Evolutionary conservation across 1,139 yeast genomes (phyloP), one percentile per base, ranked within the genome.

Genomic region (Pichia sp.): DNA sequence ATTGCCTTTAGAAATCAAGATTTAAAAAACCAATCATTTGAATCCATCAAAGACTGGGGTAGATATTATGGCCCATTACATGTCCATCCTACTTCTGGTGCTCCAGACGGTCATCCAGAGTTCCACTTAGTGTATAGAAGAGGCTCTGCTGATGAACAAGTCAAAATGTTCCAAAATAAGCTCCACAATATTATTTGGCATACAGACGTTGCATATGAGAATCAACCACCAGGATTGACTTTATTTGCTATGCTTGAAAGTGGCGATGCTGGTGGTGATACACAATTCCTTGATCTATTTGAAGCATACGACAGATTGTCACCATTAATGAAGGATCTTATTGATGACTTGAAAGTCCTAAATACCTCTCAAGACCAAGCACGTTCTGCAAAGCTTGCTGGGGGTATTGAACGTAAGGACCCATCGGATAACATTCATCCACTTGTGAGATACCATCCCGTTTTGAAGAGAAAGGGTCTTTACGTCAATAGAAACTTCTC

Each of bases 291-390:
- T 8, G 79, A 75, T 45, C 67, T 76, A 22, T 68, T 72, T 39
- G 85, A 77, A 43, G 76, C 83, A n/a, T 80, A 77, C 56, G 74
- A 78, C 44, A 64, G 82, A 49, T 64, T 81, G 40, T 78, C 86
- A 1, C 82, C 83, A 14, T 64, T 63, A 7, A 66, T 80, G 55
- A 69, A 74, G 52, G 59, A 69, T 42, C 66, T 74, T 50, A 58
- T 79, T 40, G 72, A 69, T 37, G 73, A 74, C 5, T 65, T 77
- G 44, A 68, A 72, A 41, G 87, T 79, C 7, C 58, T 73, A 32
- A 87, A 81, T 55, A 71, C 83, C n/a, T 78, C 83, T 1, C 69
- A 62, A 29, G 83, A 77, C 37, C 88, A 80, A 59, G 87, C 87
- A 3, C 57, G 57, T 6, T 73, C 68, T 49, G 66, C 86, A 4